phyloP scores from a whole-genome alignment of 2,329 filamentous ascomycete species.

The Apiospora kogelbergensis region DNA sequence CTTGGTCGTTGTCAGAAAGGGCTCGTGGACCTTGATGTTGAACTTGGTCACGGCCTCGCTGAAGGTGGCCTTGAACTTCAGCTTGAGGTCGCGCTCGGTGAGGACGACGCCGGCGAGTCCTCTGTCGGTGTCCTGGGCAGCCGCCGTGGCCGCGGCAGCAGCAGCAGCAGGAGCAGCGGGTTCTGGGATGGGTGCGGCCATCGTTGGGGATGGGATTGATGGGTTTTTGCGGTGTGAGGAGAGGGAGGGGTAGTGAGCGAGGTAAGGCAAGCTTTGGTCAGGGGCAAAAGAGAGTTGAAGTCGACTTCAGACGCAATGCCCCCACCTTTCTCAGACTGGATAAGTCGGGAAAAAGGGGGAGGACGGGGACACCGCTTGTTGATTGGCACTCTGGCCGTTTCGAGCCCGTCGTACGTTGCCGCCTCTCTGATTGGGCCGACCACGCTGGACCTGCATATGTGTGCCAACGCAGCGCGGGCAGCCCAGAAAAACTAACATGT shows the following conservation, averaged over 20 bases:
- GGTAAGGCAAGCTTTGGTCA: not conserved
- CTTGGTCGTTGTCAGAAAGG: not conserved
- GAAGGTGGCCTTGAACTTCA: slow-evolving; percentile 10
- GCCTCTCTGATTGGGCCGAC: not conserved
- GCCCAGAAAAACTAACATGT: not conserved
- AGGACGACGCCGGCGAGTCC: not conserved
- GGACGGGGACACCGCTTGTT: not conserved
- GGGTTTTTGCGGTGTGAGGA: not conserved
- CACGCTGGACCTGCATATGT: not conserved
- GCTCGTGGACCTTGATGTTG: slow-evolving; percentile 8
- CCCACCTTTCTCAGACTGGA: not conserved
- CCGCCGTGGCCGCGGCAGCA: not conserved
- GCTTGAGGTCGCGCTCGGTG: slow-evolving; percentile 5
- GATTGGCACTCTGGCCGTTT: too few relatives aligned
- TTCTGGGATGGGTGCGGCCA: not conserved
- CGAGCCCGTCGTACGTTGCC: not conserved
- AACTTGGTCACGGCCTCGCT: slow-evolving; percentile 8
- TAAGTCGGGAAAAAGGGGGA: not conserved
- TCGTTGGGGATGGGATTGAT: not conserved
- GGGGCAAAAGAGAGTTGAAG: not conserved
- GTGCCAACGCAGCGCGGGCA: not conserved
- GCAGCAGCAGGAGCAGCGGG: not conserved
- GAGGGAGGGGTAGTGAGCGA: not conserved
- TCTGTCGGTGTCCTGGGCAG: not conserved
- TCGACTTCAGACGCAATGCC: not conserved